Evolutionary conservation across 768 basidiomycete species (phyloP).

Genomic region (Lactarius trivialis): DNA sequence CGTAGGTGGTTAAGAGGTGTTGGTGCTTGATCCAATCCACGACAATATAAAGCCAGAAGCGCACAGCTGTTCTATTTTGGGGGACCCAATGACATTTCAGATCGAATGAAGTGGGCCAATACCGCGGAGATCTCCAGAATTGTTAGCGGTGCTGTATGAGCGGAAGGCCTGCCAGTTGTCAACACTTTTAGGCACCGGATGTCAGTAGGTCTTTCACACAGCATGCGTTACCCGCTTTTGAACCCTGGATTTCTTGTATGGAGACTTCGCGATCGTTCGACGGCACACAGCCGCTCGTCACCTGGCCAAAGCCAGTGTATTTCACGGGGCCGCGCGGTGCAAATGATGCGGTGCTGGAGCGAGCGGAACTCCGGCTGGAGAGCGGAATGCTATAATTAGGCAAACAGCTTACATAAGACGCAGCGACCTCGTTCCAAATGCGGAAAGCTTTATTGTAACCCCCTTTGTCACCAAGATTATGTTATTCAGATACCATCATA

Average conservation of each 20-base stretch:
- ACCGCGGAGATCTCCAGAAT: background rate
- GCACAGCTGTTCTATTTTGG: background rate
- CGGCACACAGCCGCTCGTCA: background rate
- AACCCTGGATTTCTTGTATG: no score
- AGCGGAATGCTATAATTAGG: background rate
- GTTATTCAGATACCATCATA: background rate
- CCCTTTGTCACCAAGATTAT: background rate
- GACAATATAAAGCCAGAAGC: background rate
- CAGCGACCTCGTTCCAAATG: background rate
- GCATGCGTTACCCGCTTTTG: background rate
- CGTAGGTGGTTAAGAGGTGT: background rate
- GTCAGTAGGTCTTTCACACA: background rate
- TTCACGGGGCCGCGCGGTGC: background rate
- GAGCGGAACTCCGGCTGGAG: no score
- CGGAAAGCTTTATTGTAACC: background rate
- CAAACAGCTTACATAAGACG: no score
- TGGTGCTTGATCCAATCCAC: no score
- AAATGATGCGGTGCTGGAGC: background rate
- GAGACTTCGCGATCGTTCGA: background rate
- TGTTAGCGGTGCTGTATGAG: background rate
- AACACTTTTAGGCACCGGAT: background rate
- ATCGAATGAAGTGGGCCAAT: background rate
- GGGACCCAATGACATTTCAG: background rate
- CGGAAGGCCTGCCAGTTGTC: background rate
- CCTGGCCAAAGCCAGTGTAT: background rate